Evolutionary conservation across 1,139 yeast species (phyloP), one percentile per base, ranked within the genome.

Genomic region (Ogataea hybrid): DNA sequence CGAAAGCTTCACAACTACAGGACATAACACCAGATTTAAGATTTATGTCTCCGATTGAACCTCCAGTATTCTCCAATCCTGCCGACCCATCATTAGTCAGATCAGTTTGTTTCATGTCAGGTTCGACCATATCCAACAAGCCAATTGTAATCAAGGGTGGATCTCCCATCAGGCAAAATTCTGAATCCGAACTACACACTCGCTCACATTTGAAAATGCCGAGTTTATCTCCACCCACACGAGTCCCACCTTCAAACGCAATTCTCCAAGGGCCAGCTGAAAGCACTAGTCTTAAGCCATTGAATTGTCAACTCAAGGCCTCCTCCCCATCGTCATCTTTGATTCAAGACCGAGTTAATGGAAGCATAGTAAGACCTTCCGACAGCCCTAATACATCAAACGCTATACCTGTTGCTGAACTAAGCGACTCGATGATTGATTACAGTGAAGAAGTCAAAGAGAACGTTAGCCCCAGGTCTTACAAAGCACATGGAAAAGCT

Each of bases 341-440:
- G 6, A 18, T 18, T 18, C 20, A 18, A 6, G 20, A 18, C 6
- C 7, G 20, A 8, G 20, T 18, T 6, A 18, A 18, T 18, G 20
- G 7, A 18, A 18, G 20, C 7, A 18, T 6, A 18, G 20, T 18
- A 7, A 18, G 20, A 6, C 20, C 20, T 2, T 18, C 8, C 20
- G 6, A n/a, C 33, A 17, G 32, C 23, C n/a, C 39, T 27, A 7
- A 5, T 18, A 6, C 20, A 18, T 7, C 27, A 12, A 23, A 23
- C 12, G n/a, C 3, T 23, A n/a, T n/a, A 10, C 27, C 12, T 20
- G 54, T 56, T 21, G 51, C 52, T 16, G 56, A 51, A 32, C 37
- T 54, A 25, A 59, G 61, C 41, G 64, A 60, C 37, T 59, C 62
- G 5, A 50, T 58, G 44, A 46, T 58, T 28, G 59, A 57, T 14